These are phyloP conservation scores for Solanum bulbocastanum DNA, from an alignment of 257 asterid species.

Conservation along the genomic window DNA sequence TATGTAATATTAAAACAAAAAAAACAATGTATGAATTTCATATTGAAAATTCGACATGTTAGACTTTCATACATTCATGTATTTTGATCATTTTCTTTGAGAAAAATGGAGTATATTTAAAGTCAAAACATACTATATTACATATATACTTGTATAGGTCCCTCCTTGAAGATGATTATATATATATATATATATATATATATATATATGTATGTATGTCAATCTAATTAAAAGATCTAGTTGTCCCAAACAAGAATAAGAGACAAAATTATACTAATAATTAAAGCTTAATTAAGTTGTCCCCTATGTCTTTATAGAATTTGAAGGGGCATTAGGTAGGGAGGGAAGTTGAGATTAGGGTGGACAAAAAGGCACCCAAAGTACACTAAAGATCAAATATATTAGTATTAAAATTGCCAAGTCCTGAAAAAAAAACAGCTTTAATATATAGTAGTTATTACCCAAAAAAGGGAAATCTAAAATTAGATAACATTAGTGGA, in stretches of 20 bases:
- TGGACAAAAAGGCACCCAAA: conserved; percentile 6
- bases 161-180: no score
- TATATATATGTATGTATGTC: not conserved
- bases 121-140: not conserved
- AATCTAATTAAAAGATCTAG: not conserved
- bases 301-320: conserved; percentile 15
- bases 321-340: conserved; percentile 28
- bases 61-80: not conserved
- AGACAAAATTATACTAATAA: not conserved
- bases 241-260: not conserved
- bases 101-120: not conserved
- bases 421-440: not conserved
- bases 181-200: not conserved
- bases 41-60: not conserved
- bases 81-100: not conserved
- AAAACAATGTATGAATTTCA: not conserved
- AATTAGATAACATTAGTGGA: conserved; percentile 17
- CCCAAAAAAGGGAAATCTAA: not conserved
- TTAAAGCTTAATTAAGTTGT: conserved; percentile 6
- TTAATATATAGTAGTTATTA: not conserved
- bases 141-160: not conserved
- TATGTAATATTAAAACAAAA: no score
- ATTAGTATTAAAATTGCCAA: not conserved
- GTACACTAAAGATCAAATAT: not conserved
- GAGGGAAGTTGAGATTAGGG: conserved; percentile 20